Base-by-base conservation (phyloP, 257 asterid species). In the Rubia yunnanensis region DNA sequence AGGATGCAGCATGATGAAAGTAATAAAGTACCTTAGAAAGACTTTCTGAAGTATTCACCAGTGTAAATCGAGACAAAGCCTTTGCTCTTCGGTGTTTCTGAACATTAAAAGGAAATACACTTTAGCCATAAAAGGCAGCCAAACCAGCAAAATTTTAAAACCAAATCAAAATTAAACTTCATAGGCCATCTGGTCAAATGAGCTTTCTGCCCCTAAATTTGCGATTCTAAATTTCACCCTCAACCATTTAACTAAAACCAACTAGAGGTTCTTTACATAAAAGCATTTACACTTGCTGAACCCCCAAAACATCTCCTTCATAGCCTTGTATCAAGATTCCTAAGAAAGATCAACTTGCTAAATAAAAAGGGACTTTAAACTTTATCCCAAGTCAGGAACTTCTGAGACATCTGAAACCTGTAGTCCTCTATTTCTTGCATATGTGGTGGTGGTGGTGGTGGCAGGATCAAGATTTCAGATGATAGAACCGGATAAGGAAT, bases 31-130 rank as follows among this genome's bases (percentile, higher is more conserved):
- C 97, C 94, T 84, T 79, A 3, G 94, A 86, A 62, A 86, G 76
- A 78, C 64, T 77, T 61, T 80, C 86, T 10, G 82, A 80, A 67
- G 76, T 65, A 76, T 81, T 81, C 49, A 69, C 71, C 69, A 64
- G 84, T 66, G 71, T 69, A 81, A 86, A 86, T 68, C 95, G 95
- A 69, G 81, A 66, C 73, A 92, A 74, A 36, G 97, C 99, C 89
- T 84, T 89, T 5, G 97, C 95, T 76, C 92, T 83, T 80, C 91
- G 81, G 77, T 86, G 96, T 85, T 86, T 92, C 99, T 92, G 74
- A 75, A 83, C 58, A 65, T 14, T 24, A n/a, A 46, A 44, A 27
- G 13, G 7, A 26, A 20, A 24, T 34, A 5, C 28, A 38, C 1
- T 38, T 23, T 14, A 38, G 52, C n/a, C 27, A 22, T 26, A 22